Percentiles rank a stretch among this genome's conserved stretches.
These are phyloP conservation scores for Erigeron philadelphicus DNA, from an alignment of 140 eudicot genomes.

Conservation along the genomic window DNA sequence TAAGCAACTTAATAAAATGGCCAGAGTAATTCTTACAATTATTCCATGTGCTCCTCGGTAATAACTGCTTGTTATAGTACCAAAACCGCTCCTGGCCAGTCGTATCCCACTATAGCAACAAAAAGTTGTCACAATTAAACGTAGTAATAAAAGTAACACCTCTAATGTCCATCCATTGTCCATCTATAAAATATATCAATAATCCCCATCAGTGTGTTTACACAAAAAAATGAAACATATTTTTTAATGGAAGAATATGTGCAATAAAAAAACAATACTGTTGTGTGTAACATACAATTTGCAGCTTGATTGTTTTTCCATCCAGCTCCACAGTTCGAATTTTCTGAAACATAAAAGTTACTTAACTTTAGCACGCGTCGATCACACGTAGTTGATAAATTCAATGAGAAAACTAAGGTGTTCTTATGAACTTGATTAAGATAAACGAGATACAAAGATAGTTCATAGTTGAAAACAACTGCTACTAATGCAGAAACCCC, in stretches of 20 bases:
- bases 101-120: constrained; percentile 81
- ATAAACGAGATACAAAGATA: no score
- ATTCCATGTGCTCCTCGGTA: constrained; percentile 98
- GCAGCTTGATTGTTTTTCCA: constrained; percentile 89
- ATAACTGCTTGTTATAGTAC: constrained; percentile 96
- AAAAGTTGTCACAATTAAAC: neutral
- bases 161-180: constrained; percentile 1
- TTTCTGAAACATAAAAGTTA: constrained; percentile 47
- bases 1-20: neutral
- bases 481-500: neutral
- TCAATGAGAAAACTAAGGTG: no score
- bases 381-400: no score
- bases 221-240: no score
- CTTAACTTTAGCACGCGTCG: neutral
- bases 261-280: neutral
- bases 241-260: no score
- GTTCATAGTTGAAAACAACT: neutral
- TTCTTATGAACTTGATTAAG: no score
- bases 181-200: neutral
- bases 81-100: constrained; percentile 98
- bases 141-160: neutral
- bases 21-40: constrained; percentile 54
- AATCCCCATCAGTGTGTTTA: neutral
- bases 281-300: constrained; percentile 55
- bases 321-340: constrained; percentile 86